phyloP scores from a whole-genome alignment of 208 protist species.

The Leishmania braziliensis region DNA sequence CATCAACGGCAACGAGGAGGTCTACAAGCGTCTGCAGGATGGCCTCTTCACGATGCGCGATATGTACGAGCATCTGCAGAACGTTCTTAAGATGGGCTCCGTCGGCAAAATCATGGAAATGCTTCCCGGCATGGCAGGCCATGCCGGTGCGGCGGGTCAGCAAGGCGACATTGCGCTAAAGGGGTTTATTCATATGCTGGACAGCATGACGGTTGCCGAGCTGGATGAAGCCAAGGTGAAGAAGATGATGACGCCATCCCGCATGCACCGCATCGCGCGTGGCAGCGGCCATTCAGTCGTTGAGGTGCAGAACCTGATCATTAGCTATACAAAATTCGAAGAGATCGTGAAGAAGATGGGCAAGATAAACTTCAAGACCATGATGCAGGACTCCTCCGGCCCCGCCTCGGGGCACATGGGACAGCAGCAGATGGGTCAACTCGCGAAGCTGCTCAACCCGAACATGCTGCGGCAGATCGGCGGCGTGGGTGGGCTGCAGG shows the following conservation, averaged over 20 bases:
- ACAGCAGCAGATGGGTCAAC: slow-evolving; percentile 86
- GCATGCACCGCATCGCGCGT: slow-evolving; percentile 84
- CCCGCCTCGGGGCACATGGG: slow-evolving; percentile 59
- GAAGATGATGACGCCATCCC: slow-evolving; percentile 89
- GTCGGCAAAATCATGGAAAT: slow-evolving; percentile 94
- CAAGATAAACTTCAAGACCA: slow-evolving; percentile 91
- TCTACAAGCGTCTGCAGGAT: slow-evolving; percentile 90
- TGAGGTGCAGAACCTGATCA: slow-evolving; percentile 83
- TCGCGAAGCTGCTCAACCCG: slow-evolving; percentile 89
- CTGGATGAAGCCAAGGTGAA: slow-evolving; percentile 90
- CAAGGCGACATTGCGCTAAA: slow-evolving; percentile 81
- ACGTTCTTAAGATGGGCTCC: slow-evolving; percentile 95
- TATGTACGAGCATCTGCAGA: slow-evolving; percentile 97
- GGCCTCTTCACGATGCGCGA: slow-evolving; percentile 96
- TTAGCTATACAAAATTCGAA: slow-evolving; percentile 86
- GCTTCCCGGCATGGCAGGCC: slow-evolving; percentile 88
- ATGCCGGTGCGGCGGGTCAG: slow-evolving; percentile 64
- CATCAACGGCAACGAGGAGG: slow-evolving; percentile 80
- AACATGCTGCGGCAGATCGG: slow-evolving; percentile 87
- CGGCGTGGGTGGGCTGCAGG: slow-evolving; percentile 80
- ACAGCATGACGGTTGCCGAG: slow-evolving; percentile 96
- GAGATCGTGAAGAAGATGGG: slow-evolving; percentile 92
- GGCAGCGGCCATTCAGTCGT: slow-evolving; percentile 79
- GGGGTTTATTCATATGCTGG: slow-evolving; percentile 96
- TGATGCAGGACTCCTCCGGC: slow-evolving; percentile 77